These are phyloP conservation scores for Phytophthora tubulina DNA, from an alignment of 352 stramenopile genomes.

Conservation along the genomic window DNA sequence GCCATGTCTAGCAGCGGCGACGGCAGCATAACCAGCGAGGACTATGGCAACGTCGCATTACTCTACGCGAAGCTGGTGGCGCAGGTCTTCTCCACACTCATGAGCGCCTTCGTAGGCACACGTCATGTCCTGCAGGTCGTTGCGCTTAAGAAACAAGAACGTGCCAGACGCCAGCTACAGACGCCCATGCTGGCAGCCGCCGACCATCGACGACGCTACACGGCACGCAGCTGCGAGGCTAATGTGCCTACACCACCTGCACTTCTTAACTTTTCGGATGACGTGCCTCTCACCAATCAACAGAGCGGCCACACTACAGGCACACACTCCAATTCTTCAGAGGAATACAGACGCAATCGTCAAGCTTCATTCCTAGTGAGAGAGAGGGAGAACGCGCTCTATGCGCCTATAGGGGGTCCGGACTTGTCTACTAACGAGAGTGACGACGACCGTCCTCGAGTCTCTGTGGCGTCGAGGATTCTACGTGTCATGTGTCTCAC, in stretches of 20 bases:
- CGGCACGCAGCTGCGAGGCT: slow-evolving; percentile 21
- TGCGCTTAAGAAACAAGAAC: slow-evolving; percentile 44
- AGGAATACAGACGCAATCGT: slow-evolving; percentile 42
- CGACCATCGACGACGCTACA: slow-evolving; percentile 23
- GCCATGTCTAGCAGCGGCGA: slow-evolving; percentile 36
- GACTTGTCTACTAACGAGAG: slow-evolving; percentile 43
- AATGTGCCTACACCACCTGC: slow-evolving; percentile 24
- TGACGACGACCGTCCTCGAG: slow-evolving; percentile 45
- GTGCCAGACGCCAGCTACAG: slow-evolving; percentile 36
- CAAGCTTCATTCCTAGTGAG: slow-evolving; percentile 33
- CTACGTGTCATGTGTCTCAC: slow-evolving; percentile 76
- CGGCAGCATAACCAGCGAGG: slow-evolving; percentile 15
- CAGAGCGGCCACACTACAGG: slow-evolving; percentile 30
- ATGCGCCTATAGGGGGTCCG: slow-evolving; percentile 26
- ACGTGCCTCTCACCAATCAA: slow-evolving; percentile 13
- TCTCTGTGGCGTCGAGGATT: slow-evolving; percentile 71
- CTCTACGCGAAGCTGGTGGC: slow-evolving; percentile 72
- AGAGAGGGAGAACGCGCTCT: slow-evolving; percentile 45
- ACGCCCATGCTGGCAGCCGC: slow-evolving; percentile 47
- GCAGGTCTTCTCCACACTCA: slow-evolving; percentile 73
- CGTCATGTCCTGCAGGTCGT: slow-evolving; percentile 71
- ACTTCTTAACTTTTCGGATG: slow-evolving; percentile 23
- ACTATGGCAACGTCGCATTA: slow-evolving; percentile 47
- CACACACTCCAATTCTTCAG: slow-evolving; percentile 45
- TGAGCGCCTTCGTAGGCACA: slow-evolving; percentile 73